Evolutionary conservation across 805 yeast species (phyloP), one percentile per base, ranked within the genome.

Genomic region (Pichia occidentalis): DNA sequence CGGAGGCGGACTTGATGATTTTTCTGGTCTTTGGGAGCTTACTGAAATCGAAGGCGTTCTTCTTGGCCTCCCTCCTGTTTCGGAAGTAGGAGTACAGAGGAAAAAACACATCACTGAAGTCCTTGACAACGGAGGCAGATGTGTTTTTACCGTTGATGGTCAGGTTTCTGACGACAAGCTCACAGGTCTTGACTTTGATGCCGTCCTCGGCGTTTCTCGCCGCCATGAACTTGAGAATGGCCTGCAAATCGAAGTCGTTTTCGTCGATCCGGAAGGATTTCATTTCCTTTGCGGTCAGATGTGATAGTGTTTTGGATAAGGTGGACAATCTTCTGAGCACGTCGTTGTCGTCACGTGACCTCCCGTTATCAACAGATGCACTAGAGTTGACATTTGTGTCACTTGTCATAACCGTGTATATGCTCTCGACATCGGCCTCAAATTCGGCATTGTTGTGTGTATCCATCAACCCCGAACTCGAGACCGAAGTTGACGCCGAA

Each of bases 201-300:
- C 76, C 76, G 48, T 70, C 69, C 16, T 61, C 64, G 12, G 56
- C 51, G 4, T 70, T 60, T 24, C 62, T 60, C 21, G 49, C 46
- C 13, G 64, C 64, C 48, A 68, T 57, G 9, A 55, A 49, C 12
- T 56, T 43, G 35, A 72, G 49, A 14, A 66, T 51, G 25, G 42
- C 49, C 20, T 52, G 52, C 40, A 68, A 58, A 42, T 67, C 68
- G 42, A 68, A 67, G 41, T 67, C 65, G 27, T 44, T 28, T 13
- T 38, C 37, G 21, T 46, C 46, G 17, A 46, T 29, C 12, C 24
- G 10, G 20, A 50, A 50, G 4, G 33, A 18, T 17, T 36, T n/a
- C 51, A 46, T 48, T 12, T 49, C 46, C 10, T 28, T 33, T 3
- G 46, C 46, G 7, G 45, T 42, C 45, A 47, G n/a, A 27, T 47